Conservation (phyloP, 768 basidiomycete genomes). For the Phaffia tasmanica region DNA sequence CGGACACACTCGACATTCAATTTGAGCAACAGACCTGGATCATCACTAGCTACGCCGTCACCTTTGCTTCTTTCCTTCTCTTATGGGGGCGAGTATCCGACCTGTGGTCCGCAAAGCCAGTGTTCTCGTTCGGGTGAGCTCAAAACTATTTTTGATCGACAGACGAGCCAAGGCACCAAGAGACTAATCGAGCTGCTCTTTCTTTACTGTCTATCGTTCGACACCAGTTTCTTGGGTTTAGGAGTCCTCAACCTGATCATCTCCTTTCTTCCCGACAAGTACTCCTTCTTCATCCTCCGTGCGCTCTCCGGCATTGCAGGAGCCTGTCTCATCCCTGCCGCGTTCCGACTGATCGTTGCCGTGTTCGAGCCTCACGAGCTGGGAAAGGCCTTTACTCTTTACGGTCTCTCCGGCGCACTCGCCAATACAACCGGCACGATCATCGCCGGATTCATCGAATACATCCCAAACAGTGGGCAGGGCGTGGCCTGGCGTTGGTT, state of each 20-base stretch:
- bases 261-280: constrained; percentile 45
- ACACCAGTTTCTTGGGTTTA: constrained; percentile 41
- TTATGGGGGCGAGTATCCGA: constrained; percentile 8
- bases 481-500: constrained; percentile 33
- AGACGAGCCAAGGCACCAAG: background rate
- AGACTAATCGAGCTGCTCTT: constrained; percentile 18
- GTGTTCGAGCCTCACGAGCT: constrained; percentile 28
- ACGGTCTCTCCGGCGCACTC: constrained; percentile 27
- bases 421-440: constrained; percentile 27
- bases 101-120: background rate
- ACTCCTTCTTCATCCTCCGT: constrained; percentile 46
- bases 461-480: constrained; percentile 27
- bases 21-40: constrained; percentile 11
- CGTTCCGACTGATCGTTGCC: constrained; percentile 32
- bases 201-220: constrained; percentile 37
- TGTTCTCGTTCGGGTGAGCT: background rate
- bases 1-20: constrained; percentile 1
- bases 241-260: constrained; percentile 43
- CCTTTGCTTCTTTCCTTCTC: constrained; percentile 16
- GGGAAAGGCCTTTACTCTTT: constrained; percentile 27
- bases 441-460: constrained; percentile 25
- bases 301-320: constrained; percentile 48
- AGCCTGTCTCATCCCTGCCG: constrained; percentile 47
- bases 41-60: constrained; percentile 21
- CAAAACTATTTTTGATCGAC: constrained; percentile 12